Evolutionary conservation across 225 moss, liverwort and hornwort species (phyloP), one percentile per base, ranked within the genome.

Genomic region (Asterella californica): DNA sequence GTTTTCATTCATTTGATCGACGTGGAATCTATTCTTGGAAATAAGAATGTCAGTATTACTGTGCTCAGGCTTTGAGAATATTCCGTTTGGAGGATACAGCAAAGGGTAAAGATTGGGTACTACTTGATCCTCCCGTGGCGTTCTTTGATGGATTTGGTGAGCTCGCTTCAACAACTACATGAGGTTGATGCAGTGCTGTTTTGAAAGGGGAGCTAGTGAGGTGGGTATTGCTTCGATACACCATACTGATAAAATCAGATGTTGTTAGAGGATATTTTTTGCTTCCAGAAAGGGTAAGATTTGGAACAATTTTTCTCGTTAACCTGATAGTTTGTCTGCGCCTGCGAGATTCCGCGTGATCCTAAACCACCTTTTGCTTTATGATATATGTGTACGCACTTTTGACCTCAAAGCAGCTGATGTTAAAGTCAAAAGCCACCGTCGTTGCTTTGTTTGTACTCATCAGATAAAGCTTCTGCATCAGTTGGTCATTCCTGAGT

Each of bases 131-230:
- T 75, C 88, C 85, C 62, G 50, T 92, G 78, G 86, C 94, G 33
- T 46, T 91, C 79, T 97, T 94, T 57, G 86, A 94, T 75, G 94
- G 97, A 81, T 97, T 93, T 87, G 97, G 97, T 97, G 90, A 84
- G 86, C 88, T 84, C 78, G 81, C 83, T 83, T 85, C 81, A 81
- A 78, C 88, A 81, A 78, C 78, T 65, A 68, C 37, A 77, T 85
- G 77, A 79, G 60, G 84, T 77, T 65, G 69, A 86, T 82, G 81
- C 81, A 63, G 82, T 79, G 81, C 83, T 85, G 60, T 83, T 82
- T 81, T 75, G 69, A 82, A 79, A 77, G 46, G 81, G 84, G 67
- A 76, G 79, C 78, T 75, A 70, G 71, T 80, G 83, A 79, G 68
- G 77, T 76, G 71, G 79, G 76, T 80, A 80, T 82, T 80, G 67